A percentile compares a stretch with the other conserved stretches of the same genome.
These are phyloP conservation scores for Nidula niveotomentosa DNA, from an alignment of 1,284 basidiomycete genomes.

Conservation along the genomic window DNA sequence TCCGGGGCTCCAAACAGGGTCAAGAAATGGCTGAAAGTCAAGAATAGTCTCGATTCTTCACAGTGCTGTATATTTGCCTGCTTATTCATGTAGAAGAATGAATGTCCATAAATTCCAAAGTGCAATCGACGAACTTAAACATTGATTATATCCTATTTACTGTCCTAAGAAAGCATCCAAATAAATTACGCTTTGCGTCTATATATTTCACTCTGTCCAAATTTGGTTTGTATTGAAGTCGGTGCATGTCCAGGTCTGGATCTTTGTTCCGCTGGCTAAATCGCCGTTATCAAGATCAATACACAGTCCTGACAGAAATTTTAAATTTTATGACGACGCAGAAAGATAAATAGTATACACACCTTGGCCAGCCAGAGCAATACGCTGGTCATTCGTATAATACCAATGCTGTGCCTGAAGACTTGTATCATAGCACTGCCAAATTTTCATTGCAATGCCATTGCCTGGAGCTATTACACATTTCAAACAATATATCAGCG, in stretches of 20 bases:
- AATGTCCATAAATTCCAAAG: too few species aligned
- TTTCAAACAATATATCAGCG: not conserved
- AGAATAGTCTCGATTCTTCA: too few species aligned
- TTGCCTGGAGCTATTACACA: constrained; percentile 17
- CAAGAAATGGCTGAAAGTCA: too few species aligned
- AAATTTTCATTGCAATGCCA: constrained; percentile 26
- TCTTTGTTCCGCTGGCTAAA: constrained; percentile 16
- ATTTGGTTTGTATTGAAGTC: constrained; percentile 22
- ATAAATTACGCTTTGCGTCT: too few species aligned
- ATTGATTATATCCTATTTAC: too few species aligned
- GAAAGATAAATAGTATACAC: not conserved
- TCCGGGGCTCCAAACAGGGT: too few species aligned
- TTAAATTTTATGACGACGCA: not conserved
- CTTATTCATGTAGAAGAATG: too few species aligned
- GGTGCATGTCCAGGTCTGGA: constrained; percentile 25
- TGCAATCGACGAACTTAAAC: too few species aligned
- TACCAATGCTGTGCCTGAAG: constrained; percentile 25
- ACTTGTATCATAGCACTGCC: constrained; percentile 25
- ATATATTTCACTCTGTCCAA: constrained; percentile 11
- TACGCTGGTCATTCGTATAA: constrained; percentile 24
- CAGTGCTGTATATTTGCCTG: too few species aligned
- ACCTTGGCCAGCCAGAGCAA: constrained; percentile 7
- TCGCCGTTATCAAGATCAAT: constrained; percentile 15
- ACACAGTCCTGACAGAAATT: constrained; percentile 14
- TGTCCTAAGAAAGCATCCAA: too few species aligned